Conservation (phyloP, 768 basidiomycete genomes). For the Mycena belliarum region DNA sequence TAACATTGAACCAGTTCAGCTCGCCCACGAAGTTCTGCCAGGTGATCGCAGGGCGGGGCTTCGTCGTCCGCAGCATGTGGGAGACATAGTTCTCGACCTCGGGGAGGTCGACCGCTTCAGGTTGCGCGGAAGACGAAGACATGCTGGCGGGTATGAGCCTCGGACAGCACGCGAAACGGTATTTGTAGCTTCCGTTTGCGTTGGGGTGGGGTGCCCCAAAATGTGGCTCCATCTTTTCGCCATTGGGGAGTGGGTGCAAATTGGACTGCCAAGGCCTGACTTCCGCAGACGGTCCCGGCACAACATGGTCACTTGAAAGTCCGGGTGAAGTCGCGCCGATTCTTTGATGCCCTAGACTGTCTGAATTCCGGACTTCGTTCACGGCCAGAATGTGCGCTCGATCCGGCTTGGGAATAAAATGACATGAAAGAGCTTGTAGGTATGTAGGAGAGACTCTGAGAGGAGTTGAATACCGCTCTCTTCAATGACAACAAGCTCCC, state of each 20-base stretch:
- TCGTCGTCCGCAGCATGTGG: constrained; percentile 68
- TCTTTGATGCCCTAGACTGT: too few relatives aligned
- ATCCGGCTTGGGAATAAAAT: too few relatives aligned
- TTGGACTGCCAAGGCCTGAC: too few relatives aligned
- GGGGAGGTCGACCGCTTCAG: constrained; percentile 51
- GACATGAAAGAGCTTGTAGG: too few relatives aligned
- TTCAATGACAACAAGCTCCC: too few relatives aligned
- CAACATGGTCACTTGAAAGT: too few relatives aligned
- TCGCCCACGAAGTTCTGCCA: constrained; percentile 61
- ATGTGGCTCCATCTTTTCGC: background rate
- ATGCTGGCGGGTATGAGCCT: background rate
- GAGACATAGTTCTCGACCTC: constrained; percentile 73
- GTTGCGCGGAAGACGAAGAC: background rate
- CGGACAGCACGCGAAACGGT: background rate
- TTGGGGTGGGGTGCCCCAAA: background rate
- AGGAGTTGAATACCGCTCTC: too few relatives aligned
- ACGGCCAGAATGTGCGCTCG: too few relatives aligned
- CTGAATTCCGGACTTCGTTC: too few relatives aligned
- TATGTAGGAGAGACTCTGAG: too few relatives aligned
- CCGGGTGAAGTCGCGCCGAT: too few relatives aligned
- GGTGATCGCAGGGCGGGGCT: constrained; percentile 66
- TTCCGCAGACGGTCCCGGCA: too few relatives aligned
- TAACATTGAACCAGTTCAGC: constrained; percentile 76
- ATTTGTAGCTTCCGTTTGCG: background rate
- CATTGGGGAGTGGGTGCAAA: background rate